phyloP scores from a whole-genome alignment of 768 basidiomycete genomes.

The Hortiboletus campestris region DNA sequence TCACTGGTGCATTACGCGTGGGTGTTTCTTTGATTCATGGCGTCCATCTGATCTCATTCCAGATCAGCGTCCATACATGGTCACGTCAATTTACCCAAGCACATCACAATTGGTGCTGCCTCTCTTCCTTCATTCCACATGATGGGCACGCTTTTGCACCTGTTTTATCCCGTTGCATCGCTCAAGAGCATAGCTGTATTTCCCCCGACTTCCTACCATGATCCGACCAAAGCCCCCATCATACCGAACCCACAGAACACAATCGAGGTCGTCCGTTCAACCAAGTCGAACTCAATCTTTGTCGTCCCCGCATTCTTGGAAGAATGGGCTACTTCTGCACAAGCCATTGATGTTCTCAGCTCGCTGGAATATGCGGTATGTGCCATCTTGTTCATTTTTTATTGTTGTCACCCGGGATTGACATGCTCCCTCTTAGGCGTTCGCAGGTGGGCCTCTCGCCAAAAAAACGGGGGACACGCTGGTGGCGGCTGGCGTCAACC shows the following conservation, averaged over 20 bases:
- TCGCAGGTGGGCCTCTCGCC: slow-evolving; percentile 37
- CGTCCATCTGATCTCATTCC: too few relatives aligned
- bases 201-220: slow-evolving; percentile 19
- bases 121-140: slow-evolving; percentile 25
- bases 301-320: slow-evolving; percentile 23
- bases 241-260: slow-evolving; percentile 21
- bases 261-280: slow-evolving; percentile 16
- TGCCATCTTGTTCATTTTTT: neutral
- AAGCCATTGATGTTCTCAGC: slow-evolving; percentile 6
- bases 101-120: slow-evolving; percentile 6
- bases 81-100: slow-evolving; percentile 1
- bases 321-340: slow-evolving; percentile 17
- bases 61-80: slow-evolving; percentile 7
- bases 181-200: slow-evolving; percentile 15
- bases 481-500: slow-evolving; percentile 32
- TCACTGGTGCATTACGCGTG: slow-evolving; percentile 39
- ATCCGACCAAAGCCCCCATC: slow-evolving; percentile 11
- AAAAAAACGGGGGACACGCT: slow-evolving; percentile 36
- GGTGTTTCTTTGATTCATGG: slow-evolving; percentile 15
- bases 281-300: neutral
- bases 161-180: slow-evolving; percentile 11
- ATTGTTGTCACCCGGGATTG: neutral
- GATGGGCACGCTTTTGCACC: slow-evolving; percentile 17
- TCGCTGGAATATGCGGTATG: slow-evolving; percentile 21
- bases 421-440: slow-evolving; percentile 20